Conservation (phyloP, 371 early-diverging fungal genomes). For the Mucor plumbeus region DNA sequence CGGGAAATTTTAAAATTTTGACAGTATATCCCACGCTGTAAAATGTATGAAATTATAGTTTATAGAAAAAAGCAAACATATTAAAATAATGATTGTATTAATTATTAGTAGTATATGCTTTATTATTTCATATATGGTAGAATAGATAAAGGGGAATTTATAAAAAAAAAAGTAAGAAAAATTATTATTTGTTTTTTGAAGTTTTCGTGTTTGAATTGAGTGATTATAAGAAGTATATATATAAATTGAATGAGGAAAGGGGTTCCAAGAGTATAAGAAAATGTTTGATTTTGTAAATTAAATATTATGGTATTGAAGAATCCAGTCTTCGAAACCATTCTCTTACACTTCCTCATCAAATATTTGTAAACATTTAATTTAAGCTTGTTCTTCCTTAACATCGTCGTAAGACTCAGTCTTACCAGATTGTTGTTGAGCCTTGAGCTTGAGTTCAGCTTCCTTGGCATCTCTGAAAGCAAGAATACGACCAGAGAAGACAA, state of each 20-base stretch:
- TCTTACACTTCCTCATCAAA: not conserved
- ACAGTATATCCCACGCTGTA: too few relatives aligned
- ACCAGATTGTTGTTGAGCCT: not conserved
- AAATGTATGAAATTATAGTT: too few relatives aligned
- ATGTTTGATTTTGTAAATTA: not conserved
- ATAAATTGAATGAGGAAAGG: not conserved
- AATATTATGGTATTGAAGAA: conserved; percentile 6
- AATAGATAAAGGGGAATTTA: not conserved
- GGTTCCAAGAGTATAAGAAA: not conserved
- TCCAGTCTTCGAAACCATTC: not conserved
- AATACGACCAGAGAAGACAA: conserved; percentile 49
- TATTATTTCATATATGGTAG: not conserved
- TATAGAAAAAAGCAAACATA: too few relatives aligned
- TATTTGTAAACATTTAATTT: conserved; percentile 6
- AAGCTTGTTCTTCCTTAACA: conserved; percentile 12
- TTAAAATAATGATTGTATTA: not conserved
- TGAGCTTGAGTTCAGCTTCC: conserved; percentile 10
- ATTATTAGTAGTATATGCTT: not conserved
- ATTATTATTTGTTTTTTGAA: not conserved
- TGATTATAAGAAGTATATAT: conserved; percentile 2
- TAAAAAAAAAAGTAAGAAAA: not conserved
- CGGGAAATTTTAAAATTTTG: too few relatives aligned
- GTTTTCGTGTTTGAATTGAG: not conserved
- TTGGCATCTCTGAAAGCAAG: conserved; percentile 30
- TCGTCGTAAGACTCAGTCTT: conserved; percentile 14